Evolutionary conservation across 495 filamentous ascomycete genomes (phyloP).

Genomic region (Neurospora intermedia): DNA sequence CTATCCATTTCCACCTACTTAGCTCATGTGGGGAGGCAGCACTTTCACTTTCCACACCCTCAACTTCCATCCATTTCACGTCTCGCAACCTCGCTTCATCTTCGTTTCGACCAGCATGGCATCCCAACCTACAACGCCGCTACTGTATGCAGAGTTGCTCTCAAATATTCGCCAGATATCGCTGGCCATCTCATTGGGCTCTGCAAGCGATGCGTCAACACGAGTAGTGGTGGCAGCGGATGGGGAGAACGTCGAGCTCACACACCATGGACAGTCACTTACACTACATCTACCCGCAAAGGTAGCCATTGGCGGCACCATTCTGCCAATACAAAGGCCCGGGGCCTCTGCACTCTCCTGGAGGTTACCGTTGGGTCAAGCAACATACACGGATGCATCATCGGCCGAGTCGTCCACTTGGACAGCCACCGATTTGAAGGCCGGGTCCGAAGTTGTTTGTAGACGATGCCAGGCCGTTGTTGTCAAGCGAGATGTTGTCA

Average conservation of each 20-base stretch:
- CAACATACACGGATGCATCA: conserved; percentile 15
- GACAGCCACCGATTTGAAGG: conserved; percentile 54
- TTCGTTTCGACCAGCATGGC: neutral
- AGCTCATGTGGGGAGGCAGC: neutral
- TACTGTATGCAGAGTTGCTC: conserved; percentile 77
- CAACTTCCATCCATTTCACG: neutral
- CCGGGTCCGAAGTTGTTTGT: conserved; percentile 50
- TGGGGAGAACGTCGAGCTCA: conserved; percentile 38
- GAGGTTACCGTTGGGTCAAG: conserved; percentile 47
- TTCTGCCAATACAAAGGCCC: conserved; percentile 23
- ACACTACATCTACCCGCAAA: conserved; percentile 56
- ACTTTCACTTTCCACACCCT: neutral
- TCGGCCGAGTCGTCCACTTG: conserved; percentile 47
- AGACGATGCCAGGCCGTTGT: conserved; percentile 43
- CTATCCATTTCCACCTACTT: neutral
- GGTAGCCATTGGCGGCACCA: conserved; percentile 29
- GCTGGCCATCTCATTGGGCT: conserved; percentile 55
- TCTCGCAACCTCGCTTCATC: neutral
- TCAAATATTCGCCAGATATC: conserved; percentile 79
- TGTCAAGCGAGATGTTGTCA: conserved; percentile 31
- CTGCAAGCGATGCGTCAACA: conserved; percentile 34
- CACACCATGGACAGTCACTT: conserved; percentile 42
- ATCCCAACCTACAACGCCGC: neutral
- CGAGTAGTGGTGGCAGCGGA: conserved; percentile 39
- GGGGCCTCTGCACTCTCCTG: conserved; percentile 48